Conservation (phyloP, 176 grass and related monocot genomes). For the Bothriochloa decipiens region DNA sequence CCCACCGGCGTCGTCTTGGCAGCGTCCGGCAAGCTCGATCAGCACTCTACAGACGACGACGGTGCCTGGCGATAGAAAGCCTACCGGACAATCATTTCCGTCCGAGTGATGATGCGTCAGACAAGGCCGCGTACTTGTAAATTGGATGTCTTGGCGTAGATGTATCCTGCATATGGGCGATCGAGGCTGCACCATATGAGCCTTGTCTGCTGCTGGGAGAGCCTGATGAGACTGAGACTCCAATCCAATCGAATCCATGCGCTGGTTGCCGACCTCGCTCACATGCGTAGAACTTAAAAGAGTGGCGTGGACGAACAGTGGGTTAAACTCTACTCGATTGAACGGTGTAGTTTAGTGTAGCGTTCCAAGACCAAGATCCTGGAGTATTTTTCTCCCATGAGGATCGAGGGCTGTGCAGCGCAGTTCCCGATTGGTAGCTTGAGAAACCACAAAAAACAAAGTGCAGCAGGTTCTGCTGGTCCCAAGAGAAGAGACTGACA, state of each 20-base stretch:
- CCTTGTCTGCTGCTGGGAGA: constrained; percentile 27
- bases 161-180: constrained; percentile 1
- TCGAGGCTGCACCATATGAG: constrained; percentile 4
- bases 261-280: constrained; percentile 44
- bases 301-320: neutral
- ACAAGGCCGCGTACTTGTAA: constrained; percentile 35
- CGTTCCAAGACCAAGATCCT: constrained; percentile 14
- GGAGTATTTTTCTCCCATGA: constrained; percentile 37
- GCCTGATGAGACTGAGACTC: neutral
- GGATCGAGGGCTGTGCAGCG: neutral
- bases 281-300: neutral
- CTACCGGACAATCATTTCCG: neutral
- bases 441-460: neutral
- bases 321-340: neutral
- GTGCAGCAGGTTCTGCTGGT: neutral
- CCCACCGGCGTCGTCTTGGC: constrained; percentile 31
- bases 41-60: neutral
- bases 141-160: neutral
- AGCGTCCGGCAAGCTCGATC: neutral
- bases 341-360: neutral
- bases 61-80: neutral
- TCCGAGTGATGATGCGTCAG: neutral
- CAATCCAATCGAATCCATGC: neutral
- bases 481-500: constrained; percentile 2
- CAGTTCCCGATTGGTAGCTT: constrained; percentile 15